Conservation (phyloP, 1,139 yeast genomes). For the Entelexis sorbosivorans region DNA sequence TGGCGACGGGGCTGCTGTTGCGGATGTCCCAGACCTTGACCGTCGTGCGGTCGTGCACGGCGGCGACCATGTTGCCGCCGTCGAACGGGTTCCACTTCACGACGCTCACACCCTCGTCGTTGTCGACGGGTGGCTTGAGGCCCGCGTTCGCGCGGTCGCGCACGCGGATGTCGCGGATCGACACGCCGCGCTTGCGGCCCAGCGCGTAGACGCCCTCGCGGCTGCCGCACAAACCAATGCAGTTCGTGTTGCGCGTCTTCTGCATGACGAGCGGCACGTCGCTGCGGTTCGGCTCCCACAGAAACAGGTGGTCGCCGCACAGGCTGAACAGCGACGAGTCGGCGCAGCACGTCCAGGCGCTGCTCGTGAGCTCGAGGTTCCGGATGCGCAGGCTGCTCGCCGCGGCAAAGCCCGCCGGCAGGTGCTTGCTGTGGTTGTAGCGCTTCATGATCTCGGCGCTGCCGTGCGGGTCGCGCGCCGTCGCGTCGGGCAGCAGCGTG, state of each 20-base stretch:
- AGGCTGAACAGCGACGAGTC: slow-evolving; percentile 42
- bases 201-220: slow-evolving; percentile 48
- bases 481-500: slow-evolving; percentile 48
- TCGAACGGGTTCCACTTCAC: slow-evolving; percentile 51
- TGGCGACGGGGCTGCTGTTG: slow-evolving; percentile 43
- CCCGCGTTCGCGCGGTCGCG: slow-evolving; percentile 29
- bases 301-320: slow-evolving; percentile 52
- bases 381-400: slow-evolving; percentile 30
- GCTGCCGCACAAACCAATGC: slow-evolving; percentile 42
- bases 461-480: slow-evolving; percentile 34
- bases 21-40: slow-evolving; percentile 71
- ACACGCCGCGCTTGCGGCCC: slow-evolving; percentile 60
- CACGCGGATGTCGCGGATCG: slow-evolving; percentile 54
- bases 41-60: slow-evolving; percentile 50
- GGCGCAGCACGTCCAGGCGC: slow-evolving; percentile 36
- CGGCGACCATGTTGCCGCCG: slow-evolving; percentile 46
- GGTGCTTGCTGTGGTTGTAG: slow-evolving; percentile 60
- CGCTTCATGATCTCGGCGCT: slow-evolving; percentile 65
- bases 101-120: slow-evolving; percentile 32
- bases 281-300: slow-evolving; percentile 59
- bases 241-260: slow-evolving; percentile 32
- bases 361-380: slow-evolving; percentile 32
- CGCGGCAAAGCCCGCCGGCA: slow-evolving; percentile 27
- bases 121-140: slow-evolving; percentile 37
- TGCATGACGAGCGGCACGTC: slow-evolving; percentile 46